Conservation (phyloP, 1,139 yeast genomes). For the Blastobotrys serpentis region DNA sequence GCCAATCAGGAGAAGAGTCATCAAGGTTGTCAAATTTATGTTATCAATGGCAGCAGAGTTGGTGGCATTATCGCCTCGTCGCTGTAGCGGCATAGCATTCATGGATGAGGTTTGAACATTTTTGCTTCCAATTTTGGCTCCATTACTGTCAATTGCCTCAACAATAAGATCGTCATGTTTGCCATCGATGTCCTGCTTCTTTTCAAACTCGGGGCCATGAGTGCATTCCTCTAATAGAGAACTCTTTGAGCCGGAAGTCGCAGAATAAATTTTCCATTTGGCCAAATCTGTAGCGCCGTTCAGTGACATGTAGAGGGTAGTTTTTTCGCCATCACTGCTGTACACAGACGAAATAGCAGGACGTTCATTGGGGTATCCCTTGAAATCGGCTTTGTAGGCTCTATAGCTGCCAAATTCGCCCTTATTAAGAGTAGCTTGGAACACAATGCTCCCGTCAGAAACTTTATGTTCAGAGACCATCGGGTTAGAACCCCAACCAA, state of each 20-base stretch:
- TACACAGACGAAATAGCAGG: conserved; percentile 12
- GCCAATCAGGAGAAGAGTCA: no score
- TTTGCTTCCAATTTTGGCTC: not conserved
- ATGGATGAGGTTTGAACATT: not conserved
- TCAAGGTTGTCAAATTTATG: not conserved
- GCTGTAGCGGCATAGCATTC: not conserved
- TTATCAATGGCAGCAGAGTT: not conserved
- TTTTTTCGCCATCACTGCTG: not conserved
- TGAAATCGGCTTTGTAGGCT: conserved; percentile 13
- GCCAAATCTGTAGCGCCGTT: conserved; percentile 14
- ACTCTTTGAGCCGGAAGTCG: not conserved
- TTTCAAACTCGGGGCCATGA: not conserved
- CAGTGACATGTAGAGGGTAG: conserved; percentile 13
- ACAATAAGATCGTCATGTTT: not conserved
- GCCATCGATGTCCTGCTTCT: not conserved
- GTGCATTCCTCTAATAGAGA: not conserved
- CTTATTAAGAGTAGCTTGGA: conserved; percentile 34
- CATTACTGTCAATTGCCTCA: not conserved
- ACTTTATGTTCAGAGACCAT: conserved; percentile 41
- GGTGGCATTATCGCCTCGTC: not conserved
- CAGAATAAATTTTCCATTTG: conserved; percentile 3
- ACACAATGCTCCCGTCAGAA: conserved; percentile 35
- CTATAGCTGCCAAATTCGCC: conserved; percentile 7
- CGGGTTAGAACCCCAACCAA: conserved; percentile 46
- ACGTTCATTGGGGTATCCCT: conserved; percentile 3